Base-by-base conservation (phyloP, 2,329 filamentous ascomycete genomes). In the Cercospora sp. region DNA sequence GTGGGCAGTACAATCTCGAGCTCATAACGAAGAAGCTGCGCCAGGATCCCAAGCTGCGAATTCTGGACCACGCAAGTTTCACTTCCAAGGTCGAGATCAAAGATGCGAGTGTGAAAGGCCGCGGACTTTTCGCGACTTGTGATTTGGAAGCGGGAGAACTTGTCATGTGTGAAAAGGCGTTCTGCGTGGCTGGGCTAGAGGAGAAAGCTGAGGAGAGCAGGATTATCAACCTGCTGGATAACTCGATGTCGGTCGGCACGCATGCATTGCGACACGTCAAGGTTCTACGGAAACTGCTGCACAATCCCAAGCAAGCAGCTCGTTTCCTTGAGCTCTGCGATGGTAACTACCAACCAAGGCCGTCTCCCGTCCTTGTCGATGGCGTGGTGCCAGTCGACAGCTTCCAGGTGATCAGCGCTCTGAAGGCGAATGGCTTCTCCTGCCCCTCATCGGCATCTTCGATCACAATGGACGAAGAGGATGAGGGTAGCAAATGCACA, bases 51-150 rank as follows among this genome's bases (percentile, higher is more conserved):
- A 13, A 36, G 20, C 39, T 13, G 26, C 61, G 23, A 8, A 4
- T 33, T 16, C 20, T 75, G 3, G 75, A 77, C 28, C 60, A 64
- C 16, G 74, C 71, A n/a, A 67, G 59, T 39, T 76, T 69, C 65
- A 67, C 61, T 18, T 62, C 57, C 7, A 64, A 66, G 5, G 69
- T 63, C n/a, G 61, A 69, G 12, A 61, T 72, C 10, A 48, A 67
- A 6, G 57, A 69, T 10, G 71, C 80, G 4, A 66, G 28, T 75
- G 79, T 70, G 9, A 66, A 67, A 23, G 82, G 83, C 9, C 77
- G 78, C 3, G 83, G 82, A 1, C 73, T 84, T 2, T 84, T 84
- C 66, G 81, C 82, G 0, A 75, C 76, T 0, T 71, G 75, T 18
- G 72, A 77, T 57, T 73, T 84, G 57, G 72, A 71, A 4, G 76